A percentile compares a stretch with the other conserved stretches of the same genome.
Evolutionary conservation across 169 alveolate genomes (phyloP).

Genomic region (Neospora caninum): DNA sequence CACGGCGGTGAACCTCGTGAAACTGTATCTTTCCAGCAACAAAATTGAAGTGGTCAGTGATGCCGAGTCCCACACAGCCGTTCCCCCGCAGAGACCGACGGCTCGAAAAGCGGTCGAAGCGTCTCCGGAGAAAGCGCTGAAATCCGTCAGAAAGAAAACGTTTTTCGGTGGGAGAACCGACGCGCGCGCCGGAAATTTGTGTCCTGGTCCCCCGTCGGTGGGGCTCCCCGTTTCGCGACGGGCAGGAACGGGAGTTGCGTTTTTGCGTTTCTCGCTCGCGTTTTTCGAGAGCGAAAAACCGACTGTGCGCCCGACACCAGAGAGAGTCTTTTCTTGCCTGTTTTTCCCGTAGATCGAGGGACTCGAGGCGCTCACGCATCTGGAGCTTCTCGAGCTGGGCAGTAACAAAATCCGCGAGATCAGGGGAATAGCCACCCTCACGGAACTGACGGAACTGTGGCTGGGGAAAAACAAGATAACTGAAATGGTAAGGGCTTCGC

Average conservation of each 20-base stretch:
- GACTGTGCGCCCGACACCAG: too few species aligned
- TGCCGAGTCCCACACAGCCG: not conserved
- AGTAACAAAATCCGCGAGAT: slow-evolving; percentile 70
- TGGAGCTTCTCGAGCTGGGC: slow-evolving; percentile 75
- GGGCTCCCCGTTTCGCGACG: too few species aligned
- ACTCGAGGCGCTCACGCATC: slow-evolving; percentile 61
- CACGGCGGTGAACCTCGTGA: slow-evolving; percentile 64
- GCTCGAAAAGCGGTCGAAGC: too few species aligned
- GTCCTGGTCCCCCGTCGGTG: too few species aligned
- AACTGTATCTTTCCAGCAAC: slow-evolving; percentile 73
- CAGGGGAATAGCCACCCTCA: slow-evolving; percentile 27
- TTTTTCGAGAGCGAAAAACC: too few species aligned
- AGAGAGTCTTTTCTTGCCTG: not conserved
- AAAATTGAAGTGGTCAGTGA: slow-evolving; percentile 67
- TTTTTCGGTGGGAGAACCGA: too few species aligned
- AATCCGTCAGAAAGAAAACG: too few species aligned
- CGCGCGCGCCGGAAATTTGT: too few species aligned
- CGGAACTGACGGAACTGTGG: slow-evolving; percentile 83
- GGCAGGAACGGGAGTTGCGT: too few species aligned
- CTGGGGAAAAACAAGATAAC: slow-evolving; percentile 87
- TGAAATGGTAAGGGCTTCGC: slow-evolving; percentile 40
- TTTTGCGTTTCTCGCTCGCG: too few species aligned
- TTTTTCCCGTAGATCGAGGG: slow-evolving; percentile 59
- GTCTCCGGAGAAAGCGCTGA: too few species aligned
- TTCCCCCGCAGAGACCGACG: not conserved